Evolutionary conservation across 225 moss, liverwort and hornwort genomes (phyloP), one percentile per base, ranked within the genome.

Genomic region (Physcomitrellopsis africana): DNA sequence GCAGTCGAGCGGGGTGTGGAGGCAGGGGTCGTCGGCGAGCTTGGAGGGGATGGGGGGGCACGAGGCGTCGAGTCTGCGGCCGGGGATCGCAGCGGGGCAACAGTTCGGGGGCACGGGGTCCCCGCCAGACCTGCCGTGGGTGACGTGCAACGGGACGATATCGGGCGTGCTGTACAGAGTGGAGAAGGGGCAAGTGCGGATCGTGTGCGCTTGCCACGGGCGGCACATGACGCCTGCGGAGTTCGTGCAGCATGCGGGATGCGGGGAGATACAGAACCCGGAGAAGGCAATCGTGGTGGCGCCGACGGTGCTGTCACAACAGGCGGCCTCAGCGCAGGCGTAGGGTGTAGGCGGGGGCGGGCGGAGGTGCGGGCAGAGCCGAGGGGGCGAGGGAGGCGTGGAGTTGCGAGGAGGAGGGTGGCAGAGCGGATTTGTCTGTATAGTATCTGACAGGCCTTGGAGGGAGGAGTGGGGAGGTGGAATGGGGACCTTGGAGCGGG

Each of bases 81-180:
- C 78, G 0, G 94, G 94, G 9, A 72, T 92, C 8, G 94, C 89
- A 2, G 80, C 91, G 0, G 92, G 92, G 1, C 81, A 91, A 66
- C 81, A 70, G 10, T 92, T 95, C 26, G 94, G 94, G 17, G 94
- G 92, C 58, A 87, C 89, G 13, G 94, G 94, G 43, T 81, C 87
- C 16, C 69, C 77, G 4, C 94, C 94, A 1, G 92, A 92, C 37
- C 74, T 95, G 55, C 94, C 94, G 1, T 95, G 94, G 94, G 94
- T 95, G 45, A 92, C 90, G 9, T 92, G 92, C 69, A 92, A 87
- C 18, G 92, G 90, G 24, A 85, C 90, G 1, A 89, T 92, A 51
- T 89, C 83, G 0, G 94, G 94, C 10, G 94, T 92, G 44, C 83
- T 92, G 41, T 95, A 95, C 54, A 83, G 82, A 62, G 91, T 83